Evolutionary conservation across 2,329 filamentous ascomycete genomes (phyloP).

Genomic region (Juglanconis sp.): DNA sequence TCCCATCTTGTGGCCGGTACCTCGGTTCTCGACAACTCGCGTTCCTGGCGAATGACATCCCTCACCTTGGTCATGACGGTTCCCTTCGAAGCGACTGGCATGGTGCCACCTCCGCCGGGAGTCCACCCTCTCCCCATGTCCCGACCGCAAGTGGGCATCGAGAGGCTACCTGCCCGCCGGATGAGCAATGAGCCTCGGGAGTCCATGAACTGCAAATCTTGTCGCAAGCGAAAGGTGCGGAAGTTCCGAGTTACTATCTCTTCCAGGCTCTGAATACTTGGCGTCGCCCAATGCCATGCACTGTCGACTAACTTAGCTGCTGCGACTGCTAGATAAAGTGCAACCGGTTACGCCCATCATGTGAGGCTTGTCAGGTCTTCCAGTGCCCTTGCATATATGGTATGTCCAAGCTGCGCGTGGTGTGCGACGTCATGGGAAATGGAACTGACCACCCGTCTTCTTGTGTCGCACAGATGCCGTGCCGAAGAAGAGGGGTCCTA

Average conservation of each 20-base stretch:
- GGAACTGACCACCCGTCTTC: slow-evolving; percentile 7
- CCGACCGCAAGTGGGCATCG: slow-evolving; percentile 76
- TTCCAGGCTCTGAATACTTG: neutral
- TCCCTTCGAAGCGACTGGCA: slow-evolving; percentile 40
- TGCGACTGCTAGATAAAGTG: slow-evolving; percentile 72
- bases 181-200: slow-evolving; percentile 75
- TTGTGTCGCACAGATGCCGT: slow-evolving; percentile 63
- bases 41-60: slow-evolving; percentile 11
- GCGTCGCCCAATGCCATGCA: neutral
- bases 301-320: slow-evolving; percentile 10
- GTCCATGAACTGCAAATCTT: slow-evolving; percentile 95
- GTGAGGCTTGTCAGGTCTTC: slow-evolving; percentile 86
- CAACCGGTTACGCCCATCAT: slow-evolving; percentile 78
- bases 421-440: neutral
- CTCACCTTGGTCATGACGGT: slow-evolving; percentile 34
- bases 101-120: slow-evolving; percentile 37
- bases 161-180: slow-evolving; percentile 69
- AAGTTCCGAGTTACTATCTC: neutral
- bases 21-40: neutral
- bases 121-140: slow-evolving; percentile 57
- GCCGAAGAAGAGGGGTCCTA: slow-evolving; percentile 85
- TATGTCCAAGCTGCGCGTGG: slow-evolving; percentile 38
- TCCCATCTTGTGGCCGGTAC: neutral
- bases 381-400: slow-evolving; percentile 86
- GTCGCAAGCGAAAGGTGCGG: slow-evolving; percentile 81